Evolutionary conservation across 495 filamentous ascomycete species (phyloP).

Genomic region (Cercophora scortea): DNA sequence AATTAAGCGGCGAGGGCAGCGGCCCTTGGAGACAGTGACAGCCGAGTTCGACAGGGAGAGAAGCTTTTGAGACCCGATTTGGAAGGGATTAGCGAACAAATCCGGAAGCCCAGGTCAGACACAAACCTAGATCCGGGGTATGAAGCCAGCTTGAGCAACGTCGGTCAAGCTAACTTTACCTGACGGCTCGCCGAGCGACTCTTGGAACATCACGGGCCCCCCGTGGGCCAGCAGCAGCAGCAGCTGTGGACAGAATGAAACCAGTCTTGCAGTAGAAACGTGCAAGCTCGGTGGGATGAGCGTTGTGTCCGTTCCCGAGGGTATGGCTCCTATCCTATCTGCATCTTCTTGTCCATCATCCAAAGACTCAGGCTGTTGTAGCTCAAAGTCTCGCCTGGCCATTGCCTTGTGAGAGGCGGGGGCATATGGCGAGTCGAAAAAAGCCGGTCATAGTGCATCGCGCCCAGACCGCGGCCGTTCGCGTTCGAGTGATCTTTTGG

Average conservation of each 20-base stretch:
- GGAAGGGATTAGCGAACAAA: conserved; percentile 26
- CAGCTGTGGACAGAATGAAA: neutral
- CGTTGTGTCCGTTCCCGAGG: conserved; percentile 22
- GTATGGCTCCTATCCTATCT: conserved; percentile 21
- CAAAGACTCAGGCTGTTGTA: conserved; percentile 1
- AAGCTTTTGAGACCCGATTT: conserved; percentile 13
- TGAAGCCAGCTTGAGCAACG: conserved; percentile 18
- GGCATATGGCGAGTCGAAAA: neutral
- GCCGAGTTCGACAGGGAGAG: conserved; percentile 12
- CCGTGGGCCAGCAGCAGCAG: neutral
- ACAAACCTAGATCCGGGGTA: conserved; percentile 14
- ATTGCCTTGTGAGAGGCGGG: neutral
- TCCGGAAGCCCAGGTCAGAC: conserved; percentile 15
- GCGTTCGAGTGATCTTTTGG: too few relatives aligned
- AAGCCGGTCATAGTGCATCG: neutral
- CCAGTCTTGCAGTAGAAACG: neutral
- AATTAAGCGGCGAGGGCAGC: conserved; percentile 8
- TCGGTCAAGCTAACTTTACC: conserved; percentile 9
- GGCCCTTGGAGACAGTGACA: conserved; percentile 13
- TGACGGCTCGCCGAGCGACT: conserved; percentile 1
- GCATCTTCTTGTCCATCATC: conserved; percentile 1
- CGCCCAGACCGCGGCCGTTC: neutral
- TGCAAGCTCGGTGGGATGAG: conserved; percentile 5
- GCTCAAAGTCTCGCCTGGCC: conserved; percentile 1
- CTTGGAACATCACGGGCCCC: neutral